phyloP scores from a whole-genome alignment of 441 rosid genomes.

The Breynia disticha region DNA sequence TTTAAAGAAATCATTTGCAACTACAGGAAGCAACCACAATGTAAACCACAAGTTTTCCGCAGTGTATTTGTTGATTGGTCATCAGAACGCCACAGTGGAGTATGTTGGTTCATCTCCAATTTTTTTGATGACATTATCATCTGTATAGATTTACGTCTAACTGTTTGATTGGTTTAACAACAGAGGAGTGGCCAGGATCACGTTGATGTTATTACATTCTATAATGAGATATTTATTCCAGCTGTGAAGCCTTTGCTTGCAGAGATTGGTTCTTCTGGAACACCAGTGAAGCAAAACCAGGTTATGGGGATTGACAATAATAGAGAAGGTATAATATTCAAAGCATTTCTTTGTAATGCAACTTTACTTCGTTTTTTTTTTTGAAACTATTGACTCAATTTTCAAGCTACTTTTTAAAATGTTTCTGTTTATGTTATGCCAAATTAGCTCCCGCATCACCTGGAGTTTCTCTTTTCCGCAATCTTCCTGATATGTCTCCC shows the following conservation, averaged over 20 bases:
- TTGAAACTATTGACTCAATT: slow-evolving; percentile 6
- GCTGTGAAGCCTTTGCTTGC: slow-evolving; percentile 68
- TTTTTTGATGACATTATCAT: slow-evolving; percentile 2
- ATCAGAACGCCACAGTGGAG: slow-evolving; percentile 56
- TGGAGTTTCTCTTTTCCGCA: slow-evolving; percentile 70
- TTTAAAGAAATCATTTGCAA: slow-evolving; percentile 78
- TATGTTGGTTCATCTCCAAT: slow-evolving; percentile 18
- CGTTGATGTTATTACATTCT: slow-evolving; percentile 78
- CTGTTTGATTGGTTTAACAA: slow-evolving; percentile 18
- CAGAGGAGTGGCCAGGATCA: slow-evolving; percentile 86
- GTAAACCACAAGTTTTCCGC: slow-evolving; percentile 87
- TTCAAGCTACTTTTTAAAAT: slow-evolving; percentile 16
- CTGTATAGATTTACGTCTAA: slow-evolving; percentile 21
- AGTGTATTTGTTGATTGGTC: slow-evolving; percentile 73
- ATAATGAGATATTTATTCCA: slow-evolving; percentile 85
- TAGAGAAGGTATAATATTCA: slow-evolving; percentile 43
- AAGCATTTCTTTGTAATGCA: not conserved
- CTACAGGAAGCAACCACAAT: slow-evolving; percentile 95
- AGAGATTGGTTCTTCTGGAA: slow-evolving; percentile 66
- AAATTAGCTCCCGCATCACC: slow-evolving; percentile 83
- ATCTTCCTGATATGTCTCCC: slow-evolving; percentile 96
- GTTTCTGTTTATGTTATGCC: slow-evolving; percentile 12
- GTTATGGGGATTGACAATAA: slow-evolving; percentile 46
- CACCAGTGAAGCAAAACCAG: slow-evolving; percentile 24
- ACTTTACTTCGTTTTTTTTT: not conserved